Base-by-base conservation (phyloP, 2,329 filamentous ascomycete species). In the Epichloe elymi region DNA sequence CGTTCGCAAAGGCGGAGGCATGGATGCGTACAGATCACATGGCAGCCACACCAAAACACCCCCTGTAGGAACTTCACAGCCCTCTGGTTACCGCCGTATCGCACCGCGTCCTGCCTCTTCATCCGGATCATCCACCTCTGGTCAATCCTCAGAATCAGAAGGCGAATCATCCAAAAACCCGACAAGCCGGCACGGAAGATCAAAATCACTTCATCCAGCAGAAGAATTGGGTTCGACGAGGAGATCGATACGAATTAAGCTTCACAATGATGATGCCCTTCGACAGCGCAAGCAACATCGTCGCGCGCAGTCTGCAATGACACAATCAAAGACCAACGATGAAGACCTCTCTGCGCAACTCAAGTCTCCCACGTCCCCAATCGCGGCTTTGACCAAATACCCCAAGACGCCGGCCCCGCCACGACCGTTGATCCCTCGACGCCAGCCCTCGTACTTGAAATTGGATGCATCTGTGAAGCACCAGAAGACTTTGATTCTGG, bases 401-500 rank as follows among this genome's bases (percentile, higher is more conserved):
- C 91, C 93, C 49, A 88, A 88, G 63, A 86, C 86, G 26, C 91
- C 90, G 19, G 85, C 86, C 39, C 90, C 93, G 46, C 93, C 93
- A 44, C 80, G 91, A 54, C 93, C 93, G 4, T 74, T 98, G 48
- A 86, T 98, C 51, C 93, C 93, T 30, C 81, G 84, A 55, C 84
- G 90, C 50, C 87, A 95, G 61, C 88, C 90, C 19, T 96, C 90
- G 0, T 96, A 95, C 64, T 78, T 88, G 41, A 80, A 83, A 52
- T 65, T 79, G 30, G 74, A 78, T 52, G 70, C 78, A 54, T 64
- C 76, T 52, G 60, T 67, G 58, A 72, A 79, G 44, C 82, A 84
- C 54, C 85, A 93, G 62, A 98, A 98, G 74, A 98, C 93, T 0
- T 71, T 98, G 53, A 90, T 98, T 56, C 76, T 98, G 49, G 93